These are phyloP conservation scores for Calocybe cyanea DNA, from an alignment of 768 basidiomycete species.

Conservation along the genomic window DNA sequence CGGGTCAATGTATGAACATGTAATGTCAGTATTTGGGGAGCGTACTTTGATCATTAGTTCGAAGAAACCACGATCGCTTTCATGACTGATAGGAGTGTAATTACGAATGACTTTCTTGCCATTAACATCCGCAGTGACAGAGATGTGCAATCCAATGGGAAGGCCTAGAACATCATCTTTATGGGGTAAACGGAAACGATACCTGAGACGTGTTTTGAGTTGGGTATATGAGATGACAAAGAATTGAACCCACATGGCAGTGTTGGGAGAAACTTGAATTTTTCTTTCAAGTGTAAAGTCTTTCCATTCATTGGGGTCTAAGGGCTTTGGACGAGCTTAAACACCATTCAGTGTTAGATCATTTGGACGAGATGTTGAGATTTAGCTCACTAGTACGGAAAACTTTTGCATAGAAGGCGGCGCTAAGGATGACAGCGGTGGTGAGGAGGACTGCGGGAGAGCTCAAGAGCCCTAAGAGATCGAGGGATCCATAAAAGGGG, in stretches of 20 bases:
- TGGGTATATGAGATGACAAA: background rate
- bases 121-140: conserved; percentile 83
- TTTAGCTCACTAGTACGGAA: conserved; percentile 35
- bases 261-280: conserved; percentile 87
- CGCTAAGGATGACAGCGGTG: conserved; percentile 44
- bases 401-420: conserved; percentile 53
- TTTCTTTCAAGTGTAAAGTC: conserved; percentile 81
- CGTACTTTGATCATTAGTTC: conserved; percentile 94
- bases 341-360: conserved; percentile 13
- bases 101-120: conserved; percentile 88
- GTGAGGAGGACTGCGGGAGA: conserved; percentile 51
- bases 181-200: conserved; percentile 84
- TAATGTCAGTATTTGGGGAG: background rate
- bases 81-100: conserved; percentile 94
- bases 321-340: conserved; percentile 58
- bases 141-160: conserved; percentile 96
- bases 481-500: conserved; percentile 31
- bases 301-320: conserved; percentile 76
- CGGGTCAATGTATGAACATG: conserved; percentile 1
- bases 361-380: conserved; percentile 4
- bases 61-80: conserved; percentile 91
- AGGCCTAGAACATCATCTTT: conserved; percentile 80
- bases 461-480: conserved; percentile 32
- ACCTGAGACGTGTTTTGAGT: conserved; percentile 42
- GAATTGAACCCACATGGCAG: conserved; percentile 68